These are phyloP conservation scores for Cordyceps tenuipes DNA, from an alignment of 2,329 filamentous ascomycete genomes.

Conservation along the genomic window DNA sequence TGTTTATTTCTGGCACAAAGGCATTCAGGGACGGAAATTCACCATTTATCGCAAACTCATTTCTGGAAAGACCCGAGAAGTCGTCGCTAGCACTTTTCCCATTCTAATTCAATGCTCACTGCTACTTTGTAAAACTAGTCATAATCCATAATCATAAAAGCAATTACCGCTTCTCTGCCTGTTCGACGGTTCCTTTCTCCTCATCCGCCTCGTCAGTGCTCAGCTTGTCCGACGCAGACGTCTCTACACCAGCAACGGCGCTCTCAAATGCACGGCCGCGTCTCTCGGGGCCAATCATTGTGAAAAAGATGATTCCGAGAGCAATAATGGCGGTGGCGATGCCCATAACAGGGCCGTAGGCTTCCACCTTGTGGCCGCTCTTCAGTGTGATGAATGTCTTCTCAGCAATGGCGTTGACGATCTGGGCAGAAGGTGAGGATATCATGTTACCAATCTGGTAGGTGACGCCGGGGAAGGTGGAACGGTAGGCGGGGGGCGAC, in stretches of 20 bases:
- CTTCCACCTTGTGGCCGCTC: conserved; percentile 51
- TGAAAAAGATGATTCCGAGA: conserved; percentile 57
- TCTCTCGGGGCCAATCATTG: conserved; percentile 66
- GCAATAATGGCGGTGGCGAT: conserved; percentile 71
- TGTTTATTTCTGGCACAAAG: too few species aligned
- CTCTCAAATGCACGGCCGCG: conserved; percentile 62
- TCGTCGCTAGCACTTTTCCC: too few species aligned
- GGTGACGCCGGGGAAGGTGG: conserved; percentile 60
- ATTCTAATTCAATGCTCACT: too few species aligned
- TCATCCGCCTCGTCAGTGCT: conserved; percentile 21
- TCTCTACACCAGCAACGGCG: conserved; percentile 32
- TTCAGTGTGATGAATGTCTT: conserved; percentile 44
- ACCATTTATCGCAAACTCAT: too few species aligned
- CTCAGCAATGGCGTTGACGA: conserved; percentile 68
- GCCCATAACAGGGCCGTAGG: conserved; percentile 69
- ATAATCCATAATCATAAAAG: neutral
- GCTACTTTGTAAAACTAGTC: neutral
- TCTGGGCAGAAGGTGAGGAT: conserved; percentile 64
- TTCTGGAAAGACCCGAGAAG: too few species aligned
- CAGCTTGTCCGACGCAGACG: conserved; percentile 20
- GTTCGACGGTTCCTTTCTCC: conserved; percentile 21
- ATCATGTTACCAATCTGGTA: conserved; percentile 73
- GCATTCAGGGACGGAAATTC: too few species aligned
- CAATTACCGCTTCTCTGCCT: neutral
- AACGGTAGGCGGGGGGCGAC: conserved; percentile 60